Percentiles rank a stretch among this genome's conserved stretches.
Evolutionary conservation across 1,284 basidiomycete species (phyloP).

Genomic region (Cystobasidium sp.): DNA sequence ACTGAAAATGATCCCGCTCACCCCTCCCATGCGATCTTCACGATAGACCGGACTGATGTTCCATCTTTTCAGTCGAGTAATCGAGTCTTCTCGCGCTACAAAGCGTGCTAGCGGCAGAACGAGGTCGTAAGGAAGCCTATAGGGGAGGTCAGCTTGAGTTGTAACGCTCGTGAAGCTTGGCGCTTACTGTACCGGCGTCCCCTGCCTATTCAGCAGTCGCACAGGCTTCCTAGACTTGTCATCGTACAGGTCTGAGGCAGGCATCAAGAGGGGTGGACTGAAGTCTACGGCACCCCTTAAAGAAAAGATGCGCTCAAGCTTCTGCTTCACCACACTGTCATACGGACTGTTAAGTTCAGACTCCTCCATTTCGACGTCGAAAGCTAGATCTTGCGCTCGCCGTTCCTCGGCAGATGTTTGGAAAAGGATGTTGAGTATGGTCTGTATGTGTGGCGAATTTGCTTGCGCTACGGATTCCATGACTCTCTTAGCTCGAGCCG

Average conservation of each 20-base stretch:
- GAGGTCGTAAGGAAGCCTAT: constrained; percentile 33
- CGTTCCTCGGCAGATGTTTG: constrained; percentile 50
- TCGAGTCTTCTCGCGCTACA: constrained; percentile 51
- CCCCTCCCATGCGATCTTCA: constrained; percentile 42
- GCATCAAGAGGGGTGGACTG: constrained; percentile 50
- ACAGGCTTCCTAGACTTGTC: constrained; percentile 49
- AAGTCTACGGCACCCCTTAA: constrained; percentile 51
- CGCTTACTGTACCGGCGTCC: constrained; percentile 50
- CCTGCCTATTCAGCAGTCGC: constrained; percentile 51
- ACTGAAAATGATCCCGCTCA: too few relatives aligned
- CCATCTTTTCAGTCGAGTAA: constrained; percentile 53
- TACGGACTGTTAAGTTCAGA: constrained; percentile 52
- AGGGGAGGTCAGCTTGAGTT: not conserved
- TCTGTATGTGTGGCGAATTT: constrained; percentile 51
- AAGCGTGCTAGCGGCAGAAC: constrained; percentile 49
- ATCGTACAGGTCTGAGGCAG: constrained; percentile 49
- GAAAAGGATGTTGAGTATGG: constrained; percentile 51
- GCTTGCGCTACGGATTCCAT: constrained; percentile 45
- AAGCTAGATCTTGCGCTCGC: constrained; percentile 50
- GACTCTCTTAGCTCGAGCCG: not conserved
- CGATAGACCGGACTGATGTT: constrained; percentile 43
- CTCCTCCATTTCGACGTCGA: constrained; percentile 48
- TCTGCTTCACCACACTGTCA: constrained; percentile 49
- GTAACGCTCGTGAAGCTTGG: not conserved
- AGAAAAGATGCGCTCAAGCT: constrained; percentile 50